phyloP scores from a whole-genome alignment of 2,329 filamentous ascomycete genomes.

The Tolypocladium guangdongense region DNA sequence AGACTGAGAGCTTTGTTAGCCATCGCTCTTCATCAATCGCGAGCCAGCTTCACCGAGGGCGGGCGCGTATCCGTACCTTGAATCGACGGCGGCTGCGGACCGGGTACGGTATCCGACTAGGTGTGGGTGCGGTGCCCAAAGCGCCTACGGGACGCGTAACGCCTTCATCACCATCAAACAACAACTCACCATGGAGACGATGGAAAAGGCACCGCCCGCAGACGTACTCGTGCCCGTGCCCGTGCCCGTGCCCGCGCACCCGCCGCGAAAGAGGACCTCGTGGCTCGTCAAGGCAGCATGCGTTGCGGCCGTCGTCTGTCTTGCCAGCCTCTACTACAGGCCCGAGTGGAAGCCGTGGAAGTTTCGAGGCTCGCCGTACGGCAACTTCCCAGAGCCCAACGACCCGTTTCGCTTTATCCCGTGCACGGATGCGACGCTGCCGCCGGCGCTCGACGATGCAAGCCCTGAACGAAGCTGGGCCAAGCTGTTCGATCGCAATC shows the following conservation, averaged over 20 bases:
- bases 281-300: background rate
- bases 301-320: background rate
- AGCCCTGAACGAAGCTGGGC: slow-evolving; percentile 27
- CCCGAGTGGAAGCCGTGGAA: background rate
- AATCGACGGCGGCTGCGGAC: too few species aligned
- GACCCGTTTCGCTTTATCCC: slow-evolving; percentile 37
- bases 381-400: slow-evolving; percentile 24
- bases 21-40: too few species aligned
- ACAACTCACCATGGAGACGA: background rate
- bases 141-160: too few species aligned
- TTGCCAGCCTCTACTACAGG: background rate
- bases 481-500: slow-evolving; percentile 30
- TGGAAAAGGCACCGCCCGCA: background rate
- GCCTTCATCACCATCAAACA: too few species aligned
- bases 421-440: slow-evolving; percentile 30
- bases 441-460: slow-evolving; percentile 29
- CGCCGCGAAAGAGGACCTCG: background rate
- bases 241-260: background rate
- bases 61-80: too few species aligned
- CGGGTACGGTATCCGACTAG: too few species aligned
- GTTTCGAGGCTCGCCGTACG: slow-evolving; percentile 6
- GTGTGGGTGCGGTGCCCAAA: too few species aligned
- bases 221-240: background rate
- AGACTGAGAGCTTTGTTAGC: too few species aligned
- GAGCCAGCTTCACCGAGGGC: too few species aligned